Evolutionary conservation across 352 stramenopile genomes (phyloP).

Genomic region (Hyaloperonospora arabidopsidis): DNA sequence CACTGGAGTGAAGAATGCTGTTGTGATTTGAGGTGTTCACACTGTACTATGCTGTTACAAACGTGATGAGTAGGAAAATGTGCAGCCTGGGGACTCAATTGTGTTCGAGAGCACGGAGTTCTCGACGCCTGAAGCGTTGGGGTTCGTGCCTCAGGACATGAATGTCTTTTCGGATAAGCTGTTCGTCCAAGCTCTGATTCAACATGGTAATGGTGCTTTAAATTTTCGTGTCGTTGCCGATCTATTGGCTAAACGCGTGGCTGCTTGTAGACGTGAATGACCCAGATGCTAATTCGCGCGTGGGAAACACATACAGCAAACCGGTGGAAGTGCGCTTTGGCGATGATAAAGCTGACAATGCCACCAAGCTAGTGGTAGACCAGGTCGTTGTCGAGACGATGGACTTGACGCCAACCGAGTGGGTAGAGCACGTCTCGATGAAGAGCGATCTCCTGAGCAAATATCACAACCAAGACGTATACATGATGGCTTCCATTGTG

Average conservation of each 20-base stretch:
- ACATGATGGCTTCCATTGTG: constrained; percentile 59
- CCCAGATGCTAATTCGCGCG: constrained; percentile 52
- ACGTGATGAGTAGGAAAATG: constrained; percentile 26
- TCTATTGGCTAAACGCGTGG: not conserved
- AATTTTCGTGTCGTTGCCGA: not conserved
- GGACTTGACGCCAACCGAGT: constrained; percentile 44
- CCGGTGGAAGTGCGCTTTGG: constrained; percentile 36
- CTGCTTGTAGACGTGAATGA: constrained; percentile 43
- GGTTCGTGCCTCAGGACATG: constrained; percentile 52
- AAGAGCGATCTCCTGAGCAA: constrained; percentile 63
- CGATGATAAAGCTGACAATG: constrained; percentile 15
- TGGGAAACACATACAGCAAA: constrained; percentile 58
- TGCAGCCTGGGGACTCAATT: constrained; percentile 45
- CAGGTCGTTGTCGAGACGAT: constrained; percentile 37
- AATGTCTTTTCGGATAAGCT: constrained; percentile 36
- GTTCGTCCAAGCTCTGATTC: constrained; percentile 60
- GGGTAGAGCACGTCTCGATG: constrained; percentile 56
- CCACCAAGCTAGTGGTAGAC: constrained; percentile 48
- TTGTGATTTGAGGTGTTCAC: not conserved
- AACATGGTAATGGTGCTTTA: constrained; percentile 33
- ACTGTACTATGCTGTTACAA: not conserved
- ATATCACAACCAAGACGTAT: constrained; percentile 57
- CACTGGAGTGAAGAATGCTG: not conserved
- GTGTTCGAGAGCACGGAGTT: constrained; percentile 62
- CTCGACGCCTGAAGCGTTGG: constrained; percentile 46